These are phyloP conservation scores for Senecio squalidus DNA, from an alignment of 140 eudicot genomes.

Conservation along the genomic window DNA sequence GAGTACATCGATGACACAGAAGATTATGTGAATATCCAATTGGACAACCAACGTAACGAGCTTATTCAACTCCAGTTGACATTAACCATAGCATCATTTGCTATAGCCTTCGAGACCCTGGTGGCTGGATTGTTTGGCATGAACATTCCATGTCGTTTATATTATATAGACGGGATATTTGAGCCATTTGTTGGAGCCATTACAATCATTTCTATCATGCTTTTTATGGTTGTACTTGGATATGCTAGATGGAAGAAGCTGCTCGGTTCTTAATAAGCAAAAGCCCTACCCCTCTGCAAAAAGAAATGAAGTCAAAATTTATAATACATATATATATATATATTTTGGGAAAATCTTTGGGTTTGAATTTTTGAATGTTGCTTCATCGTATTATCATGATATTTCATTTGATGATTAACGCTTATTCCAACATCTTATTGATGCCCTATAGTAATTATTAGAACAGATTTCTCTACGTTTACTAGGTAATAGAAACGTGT, in stretches of 20 bases:
- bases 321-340: background rate
- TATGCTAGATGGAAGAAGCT: slow-evolving; percentile 97
- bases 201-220: slow-evolving; percentile 43
- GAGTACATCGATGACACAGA: slow-evolving; percentile 97
- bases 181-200: slow-evolving; percentile 36
- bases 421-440: background rate
- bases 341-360: slow-evolving; percentile 9
- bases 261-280: slow-evolving; percentile 51
- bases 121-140: slow-evolving; percentile 74
- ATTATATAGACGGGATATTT: slow-evolving; percentile 40
- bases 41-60: slow-evolving; percentile 87
- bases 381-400: slow-evolving; percentile 14
- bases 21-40: slow-evolving; percentile 85
- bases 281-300: slow-evolving; percentile 11
- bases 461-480: too few species aligned
- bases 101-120: slow-evolving; percentile 66
- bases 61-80: slow-evolving; percentile 82
- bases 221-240: slow-evolving; percentile 58
- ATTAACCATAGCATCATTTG: slow-evolving; percentile 77
- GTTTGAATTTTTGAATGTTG: slow-evolving; percentile 17
- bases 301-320: background rate
- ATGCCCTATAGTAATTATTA: too few species aligned
- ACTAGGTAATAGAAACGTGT: background rate
- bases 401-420: slow-evolving; percentile 12
- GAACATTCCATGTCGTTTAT: slow-evolving; percentile 57